phyloP scores from a whole-genome alignment of 257 asterid genomes.

The Verbascum thapsus region DNA sequence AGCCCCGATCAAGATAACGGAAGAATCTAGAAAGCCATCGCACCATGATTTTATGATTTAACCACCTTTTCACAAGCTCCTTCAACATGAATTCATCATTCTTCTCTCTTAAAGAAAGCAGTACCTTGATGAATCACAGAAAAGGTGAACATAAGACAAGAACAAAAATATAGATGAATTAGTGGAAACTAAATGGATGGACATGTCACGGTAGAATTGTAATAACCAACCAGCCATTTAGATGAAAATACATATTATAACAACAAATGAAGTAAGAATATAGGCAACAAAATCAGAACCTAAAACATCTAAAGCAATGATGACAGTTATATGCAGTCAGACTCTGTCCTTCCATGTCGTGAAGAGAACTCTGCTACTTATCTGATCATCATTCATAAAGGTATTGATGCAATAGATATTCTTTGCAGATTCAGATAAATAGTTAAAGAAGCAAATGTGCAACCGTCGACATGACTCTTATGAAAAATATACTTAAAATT shows the following conservation, averaged over 20 bases:
- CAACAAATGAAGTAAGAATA: not conserved
- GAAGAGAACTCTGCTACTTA: not conserved
- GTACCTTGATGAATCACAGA: constrained; percentile 44
- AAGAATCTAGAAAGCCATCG: constrained; percentile 97
- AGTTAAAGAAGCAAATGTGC: not conserved
- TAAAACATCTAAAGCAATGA: not conserved
- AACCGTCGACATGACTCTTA: too few species aligned
- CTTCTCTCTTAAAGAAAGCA: constrained; percentile 82
- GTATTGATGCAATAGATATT: not conserved
- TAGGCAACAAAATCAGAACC: constrained; percentile 1
- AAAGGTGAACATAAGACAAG: not conserved
- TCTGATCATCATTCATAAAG: too few species aligned
- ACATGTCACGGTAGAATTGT: constrained; percentile 7
- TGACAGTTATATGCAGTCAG: not conserved
- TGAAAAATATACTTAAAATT: not conserved
- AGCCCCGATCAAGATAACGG: constrained; percentile 90
- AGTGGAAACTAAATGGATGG: constrained; percentile 9
- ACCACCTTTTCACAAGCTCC: constrained; percentile 96
- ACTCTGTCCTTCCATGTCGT: not conserved
- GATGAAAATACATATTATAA: not conserved
- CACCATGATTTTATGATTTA: constrained; percentile 93
- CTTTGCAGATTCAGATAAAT: constrained; percentile 8
- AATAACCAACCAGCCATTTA: not conserved
- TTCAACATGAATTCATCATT: constrained; percentile 90
- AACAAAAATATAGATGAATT: constrained; percentile 16